Evolutionary conservation across 805 yeast species (phyloP).

Genomic region (Kodamaea sagamina): DNA sequence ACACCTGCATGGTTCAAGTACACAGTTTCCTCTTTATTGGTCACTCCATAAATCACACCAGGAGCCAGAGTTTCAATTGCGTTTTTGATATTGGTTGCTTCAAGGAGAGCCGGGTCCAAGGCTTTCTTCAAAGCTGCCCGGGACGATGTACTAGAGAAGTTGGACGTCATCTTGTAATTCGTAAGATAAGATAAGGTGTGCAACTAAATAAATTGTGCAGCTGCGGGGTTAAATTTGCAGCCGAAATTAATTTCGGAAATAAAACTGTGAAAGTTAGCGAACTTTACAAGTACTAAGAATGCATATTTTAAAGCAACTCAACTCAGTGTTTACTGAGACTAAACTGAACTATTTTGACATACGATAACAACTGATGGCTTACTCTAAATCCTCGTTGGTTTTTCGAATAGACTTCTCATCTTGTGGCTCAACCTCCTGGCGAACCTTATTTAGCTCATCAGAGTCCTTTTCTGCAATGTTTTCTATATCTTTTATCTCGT

Average conservation of each 20-base stretch:
- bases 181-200: no score
- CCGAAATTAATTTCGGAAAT: no score
- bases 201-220: no score
- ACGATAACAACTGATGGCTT: no score
- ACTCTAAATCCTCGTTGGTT: constrained; percentile 27
- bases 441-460: constrained; percentile 18
- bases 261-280: no score
- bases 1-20: constrained; percentile 21
- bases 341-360: no score
- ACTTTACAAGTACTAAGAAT: no score
- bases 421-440: constrained; percentile 19
- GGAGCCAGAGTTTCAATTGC: constrained; percentile 3
- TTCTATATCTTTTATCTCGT: constrained; percentile 49
- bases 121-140: constrained; percentile 2
- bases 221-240: no score
- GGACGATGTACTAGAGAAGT: not conserved
- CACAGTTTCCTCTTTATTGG: constrained; percentile 23
- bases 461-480: constrained; percentile 28
- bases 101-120: constrained; percentile 1
- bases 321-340: no score
- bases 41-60: constrained; percentile 24
- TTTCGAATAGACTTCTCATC: not conserved
- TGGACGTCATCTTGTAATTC: no score
- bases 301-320: no score
- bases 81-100: not conserved